phyloP scores from a whole-genome alignment of 208 protist species.

The Crithidia brevicula region DNA sequence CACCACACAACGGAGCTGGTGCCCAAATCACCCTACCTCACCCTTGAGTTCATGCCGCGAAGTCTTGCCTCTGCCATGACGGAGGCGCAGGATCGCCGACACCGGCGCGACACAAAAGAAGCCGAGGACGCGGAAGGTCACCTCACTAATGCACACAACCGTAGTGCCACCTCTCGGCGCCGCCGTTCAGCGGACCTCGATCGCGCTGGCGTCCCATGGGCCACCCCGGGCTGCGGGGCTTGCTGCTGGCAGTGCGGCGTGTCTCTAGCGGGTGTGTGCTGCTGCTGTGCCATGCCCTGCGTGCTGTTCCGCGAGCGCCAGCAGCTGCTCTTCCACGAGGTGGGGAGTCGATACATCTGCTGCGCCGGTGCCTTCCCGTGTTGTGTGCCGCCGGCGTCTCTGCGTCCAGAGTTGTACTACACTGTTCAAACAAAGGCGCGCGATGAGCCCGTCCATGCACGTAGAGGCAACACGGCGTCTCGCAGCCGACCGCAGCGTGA shows the following conservation, averaged over 20 bases:
- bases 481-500: background rate
- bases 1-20: conserved; percentile 6
- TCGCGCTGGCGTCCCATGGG: conserved; percentile 25
- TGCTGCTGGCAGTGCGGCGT: conserved; percentile 31
- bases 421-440: conserved; percentile 19
- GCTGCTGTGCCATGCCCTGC: conserved; percentile 42
- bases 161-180: background rate
- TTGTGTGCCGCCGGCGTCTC: conserved; percentile 38
- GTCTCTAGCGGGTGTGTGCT: conserved; percentile 29
- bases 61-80: background rate
- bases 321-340: conserved; percentile 40
- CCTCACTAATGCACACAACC: background rate
- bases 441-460: background rate
- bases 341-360: conserved; percentile 50
- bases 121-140: too few relatives aligned
- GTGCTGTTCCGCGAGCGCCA: conserved; percentile 46
- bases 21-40: conserved; percentile 28
- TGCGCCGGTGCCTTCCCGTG: conserved; percentile 47
- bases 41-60: conserved; percentile 15
- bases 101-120: too few relatives aligned
- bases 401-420: conserved; percentile 60
- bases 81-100: background rate
- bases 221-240: conserved; percentile 23
- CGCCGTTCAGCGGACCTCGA: background rate
- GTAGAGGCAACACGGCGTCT: background rate